A percentile compares a stretch with the other conserved stretches of the same genome.
phyloP scores from a whole-genome alignment of 768 basidiomycete genomes.

The Rhodotorula babjevae region DNA sequence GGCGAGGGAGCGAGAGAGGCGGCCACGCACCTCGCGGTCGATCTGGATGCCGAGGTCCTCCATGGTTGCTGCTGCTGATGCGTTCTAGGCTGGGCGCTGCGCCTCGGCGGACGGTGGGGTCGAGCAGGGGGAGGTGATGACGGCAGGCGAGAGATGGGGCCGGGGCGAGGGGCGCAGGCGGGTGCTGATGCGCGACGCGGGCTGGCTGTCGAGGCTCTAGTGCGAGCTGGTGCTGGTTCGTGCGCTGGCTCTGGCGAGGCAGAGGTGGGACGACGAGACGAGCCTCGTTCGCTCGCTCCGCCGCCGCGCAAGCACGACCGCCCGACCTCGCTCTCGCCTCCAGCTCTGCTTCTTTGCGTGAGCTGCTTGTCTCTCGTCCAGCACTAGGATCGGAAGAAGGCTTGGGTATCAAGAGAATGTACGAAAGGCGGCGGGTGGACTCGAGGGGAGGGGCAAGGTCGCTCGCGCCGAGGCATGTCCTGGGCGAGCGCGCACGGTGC shows the following conservation, averaged over 20 bases:
- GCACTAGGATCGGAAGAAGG: too few relatives aligned
- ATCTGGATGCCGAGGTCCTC: slow-evolving; percentile 38
- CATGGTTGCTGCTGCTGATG: neutral
- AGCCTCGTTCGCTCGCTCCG: too few relatives aligned
- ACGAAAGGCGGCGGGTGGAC: neutral
- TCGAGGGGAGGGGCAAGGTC: too few relatives aligned
- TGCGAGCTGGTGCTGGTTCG: neutral
- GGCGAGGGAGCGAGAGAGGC: neutral
- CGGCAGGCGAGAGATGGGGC: neutral
- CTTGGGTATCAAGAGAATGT: too few relatives aligned
- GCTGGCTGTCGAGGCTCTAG: neutral
- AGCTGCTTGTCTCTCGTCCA: too few relatives aligned
- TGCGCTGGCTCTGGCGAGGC: neutral
- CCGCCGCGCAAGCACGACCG: neutral
- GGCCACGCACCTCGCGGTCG: slow-evolving; percentile 31
- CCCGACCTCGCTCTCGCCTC: too few relatives aligned
- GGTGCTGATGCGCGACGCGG: too few relatives aligned
- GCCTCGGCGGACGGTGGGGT: neutral
- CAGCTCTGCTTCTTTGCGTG: too few relatives aligned
- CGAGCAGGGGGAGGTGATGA: neutral
- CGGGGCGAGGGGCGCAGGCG: neutral
- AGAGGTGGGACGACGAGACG: neutral
- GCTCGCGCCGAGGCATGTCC: too few relatives aligned
- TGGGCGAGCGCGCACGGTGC: too few relatives aligned
- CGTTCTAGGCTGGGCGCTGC: accelerated